phyloP scores from a whole-genome alignment of 768 basidiomycete genomes.

The Suillus weaverae region DNA sequence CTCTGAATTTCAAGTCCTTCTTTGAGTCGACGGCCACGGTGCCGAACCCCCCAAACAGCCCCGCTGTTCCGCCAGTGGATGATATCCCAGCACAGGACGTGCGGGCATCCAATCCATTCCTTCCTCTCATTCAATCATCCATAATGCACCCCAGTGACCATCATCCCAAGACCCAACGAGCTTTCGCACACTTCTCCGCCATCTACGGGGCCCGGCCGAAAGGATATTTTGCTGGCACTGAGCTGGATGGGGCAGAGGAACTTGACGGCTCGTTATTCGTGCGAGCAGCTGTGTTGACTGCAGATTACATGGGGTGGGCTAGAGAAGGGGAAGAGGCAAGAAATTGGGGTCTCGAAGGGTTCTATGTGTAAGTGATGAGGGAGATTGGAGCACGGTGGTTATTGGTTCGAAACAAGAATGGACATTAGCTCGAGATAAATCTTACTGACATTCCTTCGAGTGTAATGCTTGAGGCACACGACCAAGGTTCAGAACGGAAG shows the following conservation, averaged over 20 bases:
- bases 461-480: neutral
- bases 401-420: neutral
- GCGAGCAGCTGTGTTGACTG: slow-evolving; percentile 31
- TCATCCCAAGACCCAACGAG: slow-evolving; percentile 32
- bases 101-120: slow-evolving; percentile 39
- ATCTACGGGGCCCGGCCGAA: slow-evolving; percentile 29
- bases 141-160: slow-evolving; percentile 39
- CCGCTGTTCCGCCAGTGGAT: neutral
- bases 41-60: neutral
- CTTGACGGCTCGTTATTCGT: slow-evolving; percentile 40
- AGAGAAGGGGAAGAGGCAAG: slow-evolving; percentile 25
- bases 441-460: neutral
- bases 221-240: slow-evolving; percentile 30
- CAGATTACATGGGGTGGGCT: slow-evolving; percentile 21
- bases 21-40: slow-evolving; percentile 14
- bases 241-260: slow-evolving; percentile 31
- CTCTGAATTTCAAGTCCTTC: slow-evolving; percentile 31
- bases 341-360: slow-evolving; percentile 30
- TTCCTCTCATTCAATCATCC: slow-evolving; percentile 40
- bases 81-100: slow-evolving; percentile 5
- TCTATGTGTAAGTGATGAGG: slow-evolving; percentile 13
- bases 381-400: neutral
- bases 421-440: neutral
- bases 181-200: slow-evolving; percentile 34
- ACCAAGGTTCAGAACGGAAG: neutral